Base-by-base conservation (phyloP, 129 eudicot genomes). In the Artemisia argyi region DNA sequence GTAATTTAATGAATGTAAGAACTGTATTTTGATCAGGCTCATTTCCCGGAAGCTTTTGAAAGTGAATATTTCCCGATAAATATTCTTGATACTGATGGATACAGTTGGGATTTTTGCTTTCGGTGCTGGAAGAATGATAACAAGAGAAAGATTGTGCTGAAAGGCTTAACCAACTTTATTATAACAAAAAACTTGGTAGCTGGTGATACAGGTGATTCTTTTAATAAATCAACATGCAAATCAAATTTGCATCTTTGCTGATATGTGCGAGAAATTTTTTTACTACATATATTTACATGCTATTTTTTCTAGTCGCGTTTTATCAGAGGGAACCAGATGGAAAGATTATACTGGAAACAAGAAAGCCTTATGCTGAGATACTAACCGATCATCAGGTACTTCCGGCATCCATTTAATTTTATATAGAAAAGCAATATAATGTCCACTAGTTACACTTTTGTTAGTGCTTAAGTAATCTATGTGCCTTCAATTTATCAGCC, bases 1-100 rank as follows among this genome's bases (percentile, higher is more conserved):
- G 12, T 18, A 16, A 57, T 57, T 19, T 79, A 19, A 39, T 26
- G 35, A 71, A 39, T 42, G 11, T 30, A 60, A 17, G 61, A 55
- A 65, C 44, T 39, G 5, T 39, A 16, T 17, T 17, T 61, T 54
- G 52, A 60, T 32, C 84, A 88, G 95, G 85, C 76, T 48, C 76
- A 22, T 71, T 79, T 85, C 71, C 86, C 88, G 3, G 61, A 62
- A 59, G 44, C 81, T 80, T 28, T 55, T 82, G 81, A 42, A 11
- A 61, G 81, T 17, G 70, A 65, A 47, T 75, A 71, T 11, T 22
- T 52, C 13, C 81, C 62, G 11, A n/a, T 85, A 59, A 73, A 68
- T 46, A 39, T 88, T 66, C 70, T 72, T 42, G 95, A 88, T 76
- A 85, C 83, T 7, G 80, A 83, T 61, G 90, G 90, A 44, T 76